Evolutionary conservation across 306 rosid genomes (phyloP).

Genomic region (Quercus agrifolia): DNA sequence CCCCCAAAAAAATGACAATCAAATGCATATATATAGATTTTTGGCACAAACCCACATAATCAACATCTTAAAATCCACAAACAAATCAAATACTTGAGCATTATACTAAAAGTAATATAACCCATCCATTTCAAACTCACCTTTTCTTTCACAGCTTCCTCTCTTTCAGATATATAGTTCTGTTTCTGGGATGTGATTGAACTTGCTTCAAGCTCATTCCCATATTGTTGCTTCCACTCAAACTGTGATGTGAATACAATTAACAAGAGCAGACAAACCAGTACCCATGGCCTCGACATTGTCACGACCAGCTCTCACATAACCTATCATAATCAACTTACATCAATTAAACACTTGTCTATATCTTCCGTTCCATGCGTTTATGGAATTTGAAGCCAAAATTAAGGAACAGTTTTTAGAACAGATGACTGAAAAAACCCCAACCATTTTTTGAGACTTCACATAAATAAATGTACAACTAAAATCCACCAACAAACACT

Average conservation of each 20-base stretch:
- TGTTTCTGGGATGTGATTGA: conserved; percentile 37
- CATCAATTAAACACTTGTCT: not conserved
- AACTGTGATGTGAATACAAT: conserved; percentile 58
- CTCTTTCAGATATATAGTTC: conserved; percentile 41
- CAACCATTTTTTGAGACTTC: not conserved
- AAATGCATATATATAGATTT: not conserved
- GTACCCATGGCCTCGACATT: conserved; percentile 60
- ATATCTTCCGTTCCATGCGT: not conserved
- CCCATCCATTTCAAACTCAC: conserved; percentile 16
- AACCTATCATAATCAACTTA: conserved; percentile 23
- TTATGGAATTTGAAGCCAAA: not conserved
- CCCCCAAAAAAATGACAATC: not conserved
- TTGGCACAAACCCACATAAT: not conserved
- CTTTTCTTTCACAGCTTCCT: conserved; percentile 55
- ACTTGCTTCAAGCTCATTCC: conserved; percentile 40
- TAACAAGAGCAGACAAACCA: conserved; percentile 52
- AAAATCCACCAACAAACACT: too few relatives aligned
- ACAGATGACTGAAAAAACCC: not conserved
- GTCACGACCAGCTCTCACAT: conserved; percentile 19
- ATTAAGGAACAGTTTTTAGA: not conserved
- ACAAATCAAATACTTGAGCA: not conserved
- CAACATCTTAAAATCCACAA: not conserved
- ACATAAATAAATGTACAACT: too few relatives aligned
- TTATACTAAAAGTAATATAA: not conserved
- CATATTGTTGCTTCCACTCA: conserved; percentile 65